phyloP scores from a whole-genome alignment of 1,284 basidiomycete genomes.

The Stereum hirsutum region DNA sequence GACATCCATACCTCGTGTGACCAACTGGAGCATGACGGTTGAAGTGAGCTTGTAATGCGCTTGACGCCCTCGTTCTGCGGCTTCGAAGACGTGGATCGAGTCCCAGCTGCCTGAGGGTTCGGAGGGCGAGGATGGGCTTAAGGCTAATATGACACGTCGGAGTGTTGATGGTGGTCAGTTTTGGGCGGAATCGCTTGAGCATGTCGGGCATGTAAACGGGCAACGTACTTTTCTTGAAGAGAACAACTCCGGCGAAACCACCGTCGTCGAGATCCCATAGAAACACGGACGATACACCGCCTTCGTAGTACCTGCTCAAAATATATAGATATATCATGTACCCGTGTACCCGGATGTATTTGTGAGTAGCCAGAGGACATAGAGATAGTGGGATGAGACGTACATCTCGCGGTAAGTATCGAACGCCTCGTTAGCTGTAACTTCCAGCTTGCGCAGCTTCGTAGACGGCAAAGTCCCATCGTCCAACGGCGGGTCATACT shows the following conservation, averaged over 20 bases:
- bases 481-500: conserved; percentile 83
- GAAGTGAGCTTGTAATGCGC: conserved; percentile 97
- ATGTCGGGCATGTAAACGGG: neutral
- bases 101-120: conserved; percentile 89
- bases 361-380: neutral
- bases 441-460: conserved; percentile 86
- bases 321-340: neutral
- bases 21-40: conserved; percentile 94
- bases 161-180: neutral
- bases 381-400: conserved; percentile 12
- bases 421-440: conserved; percentile 92
- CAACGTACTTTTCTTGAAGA: conserved; percentile 88
- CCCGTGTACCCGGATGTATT: neutral
- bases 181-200: neutral
- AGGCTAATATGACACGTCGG: conserved; percentile 34
- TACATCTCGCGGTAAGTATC: conserved; percentile 96
- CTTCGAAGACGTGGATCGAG: conserved; percentile 97
- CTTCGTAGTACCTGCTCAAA: conserved; percentile 80
- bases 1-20: conserved; percentile 40
- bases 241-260: conserved; percentile 92
- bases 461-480: conserved; percentile 82
- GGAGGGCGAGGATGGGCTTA: conserved; percentile 41
- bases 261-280: conserved; percentile 98
- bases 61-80: conserved; percentile 79
- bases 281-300: conserved; percentile 95